phyloP scores from a whole-genome alignment of 306 rosid species.

The Vigna hirtella region DNA sequence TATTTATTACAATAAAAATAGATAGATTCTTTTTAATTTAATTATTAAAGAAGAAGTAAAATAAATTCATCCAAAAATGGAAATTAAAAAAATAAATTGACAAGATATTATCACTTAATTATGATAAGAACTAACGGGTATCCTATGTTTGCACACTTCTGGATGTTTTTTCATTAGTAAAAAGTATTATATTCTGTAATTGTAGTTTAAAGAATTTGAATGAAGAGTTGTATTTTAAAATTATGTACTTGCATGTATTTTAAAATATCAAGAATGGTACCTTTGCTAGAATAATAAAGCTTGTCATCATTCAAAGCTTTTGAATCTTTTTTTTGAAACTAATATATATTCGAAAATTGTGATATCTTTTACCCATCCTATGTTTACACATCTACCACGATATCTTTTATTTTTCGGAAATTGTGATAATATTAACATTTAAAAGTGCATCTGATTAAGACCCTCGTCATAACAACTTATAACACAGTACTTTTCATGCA shows the following conservation, averaged over 20 bases:
- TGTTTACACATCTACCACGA: not conserved
- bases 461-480: not conserved
- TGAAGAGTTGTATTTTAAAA: too few species aligned
- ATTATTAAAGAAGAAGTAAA: not conserved
- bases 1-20: not conserved
- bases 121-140: not conserved
- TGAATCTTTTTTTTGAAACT: not conserved
- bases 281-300: not conserved
- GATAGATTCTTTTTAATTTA: not conserved
- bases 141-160: not conserved
- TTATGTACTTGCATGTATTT: too few species aligned
- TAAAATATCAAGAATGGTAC: not conserved
- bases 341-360: not conserved
- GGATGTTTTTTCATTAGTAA: not conserved
- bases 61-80: not conserved
- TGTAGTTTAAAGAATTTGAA: not conserved
- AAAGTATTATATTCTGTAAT: not conserved
- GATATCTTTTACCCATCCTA: too few species aligned
- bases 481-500: not conserved
- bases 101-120: not conserved
- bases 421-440: too few species aligned
- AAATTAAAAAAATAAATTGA: not conserved
- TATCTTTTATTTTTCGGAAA: not conserved
- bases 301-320: not conserved
- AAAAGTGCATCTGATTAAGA: too few species aligned